phyloP scores from a whole-genome alignment of 1,284 basidiomycete genomes.

The Leccinum griseonigrum region DNA sequence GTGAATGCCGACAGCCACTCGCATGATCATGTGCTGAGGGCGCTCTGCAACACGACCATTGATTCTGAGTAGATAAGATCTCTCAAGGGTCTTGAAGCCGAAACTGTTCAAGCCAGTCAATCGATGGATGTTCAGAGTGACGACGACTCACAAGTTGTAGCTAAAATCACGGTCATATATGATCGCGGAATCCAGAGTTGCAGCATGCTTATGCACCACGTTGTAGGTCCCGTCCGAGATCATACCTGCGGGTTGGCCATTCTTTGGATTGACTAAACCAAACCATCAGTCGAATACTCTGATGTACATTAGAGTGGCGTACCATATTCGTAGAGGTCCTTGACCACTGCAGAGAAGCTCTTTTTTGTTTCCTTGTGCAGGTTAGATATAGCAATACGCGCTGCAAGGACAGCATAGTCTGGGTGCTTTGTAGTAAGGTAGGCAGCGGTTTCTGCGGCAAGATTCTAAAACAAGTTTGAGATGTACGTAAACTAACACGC shows the following conservation, averaged over 20 bases:
- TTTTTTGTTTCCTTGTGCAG: conserved; percentile 99
- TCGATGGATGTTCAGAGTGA: not conserved
- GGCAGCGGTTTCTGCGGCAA: conserved; percentile 95
- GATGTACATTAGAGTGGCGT: conserved; percentile 23
- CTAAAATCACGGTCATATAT: conserved; percentile 99
- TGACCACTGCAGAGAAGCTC: conserved; percentile 89
- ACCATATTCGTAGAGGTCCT: conserved; percentile 91
- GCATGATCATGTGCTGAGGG: conserved; percentile 99
- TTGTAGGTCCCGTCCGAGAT: conserved; percentile 90
- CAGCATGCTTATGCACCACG: conserved; percentile 81
- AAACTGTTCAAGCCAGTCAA: conserved; percentile 56
- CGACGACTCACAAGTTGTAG: conserved; percentile 78
- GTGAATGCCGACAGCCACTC: conserved; percentile 97
- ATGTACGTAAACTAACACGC: not conserved
- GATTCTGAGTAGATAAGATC: conserved; percentile 94
- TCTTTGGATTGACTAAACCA: conserved; percentile 90
- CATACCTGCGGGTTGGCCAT: conserved; percentile 84
- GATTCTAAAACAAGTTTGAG: conserved; percentile 56
- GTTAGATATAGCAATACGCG: conserved; percentile 98
- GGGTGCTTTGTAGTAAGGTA: conserved; percentile 97
- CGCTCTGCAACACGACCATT: conserved; percentile 95
- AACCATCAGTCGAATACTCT: conserved; percentile 7
- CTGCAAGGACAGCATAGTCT: conserved; percentile 97
- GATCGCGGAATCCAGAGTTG: conserved; percentile 88
- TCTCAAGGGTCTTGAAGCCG: conserved; percentile 99